Conservation (phyloP, 306 rosid genomes). For the Alnus glutinosa region DNA sequence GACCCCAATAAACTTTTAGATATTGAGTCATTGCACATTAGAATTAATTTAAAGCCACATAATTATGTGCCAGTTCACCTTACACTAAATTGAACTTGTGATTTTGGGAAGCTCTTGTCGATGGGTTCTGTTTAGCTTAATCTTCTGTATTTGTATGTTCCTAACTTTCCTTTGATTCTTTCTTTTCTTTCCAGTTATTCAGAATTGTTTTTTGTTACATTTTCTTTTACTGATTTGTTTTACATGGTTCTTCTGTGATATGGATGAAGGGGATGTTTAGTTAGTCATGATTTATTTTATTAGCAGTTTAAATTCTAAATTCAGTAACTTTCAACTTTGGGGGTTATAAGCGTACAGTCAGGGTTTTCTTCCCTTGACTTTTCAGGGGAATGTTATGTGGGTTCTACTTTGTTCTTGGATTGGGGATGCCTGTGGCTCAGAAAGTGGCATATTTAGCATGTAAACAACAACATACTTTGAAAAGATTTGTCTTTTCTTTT, state of each 20-base stretch:
- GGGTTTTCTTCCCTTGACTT: background rate
- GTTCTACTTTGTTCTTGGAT: background rate
- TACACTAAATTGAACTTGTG: no score
- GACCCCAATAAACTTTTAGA: no score
- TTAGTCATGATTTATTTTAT: background rate
- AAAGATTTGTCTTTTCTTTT: background rate
- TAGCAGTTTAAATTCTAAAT: background rate
- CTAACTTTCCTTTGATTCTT: background rate
- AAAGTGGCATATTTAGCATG: background rate
- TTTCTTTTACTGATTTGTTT: background rate
- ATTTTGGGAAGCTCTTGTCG: background rate
- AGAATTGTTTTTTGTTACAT: background rate
- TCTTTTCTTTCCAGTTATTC: background rate
- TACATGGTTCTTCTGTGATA: background rate
- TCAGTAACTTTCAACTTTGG: background rate
- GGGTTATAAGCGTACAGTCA: background rate
- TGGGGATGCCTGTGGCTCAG: background rate
- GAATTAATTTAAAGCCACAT: no score
- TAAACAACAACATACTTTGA: background rate
- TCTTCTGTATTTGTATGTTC: conserved; percentile 25
- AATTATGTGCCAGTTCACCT: no score
- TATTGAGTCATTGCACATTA: no score
- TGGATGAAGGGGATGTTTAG: background rate
- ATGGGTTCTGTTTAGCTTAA: no score
- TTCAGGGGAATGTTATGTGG: background rate